phyloP scores from a whole-genome alignment of 2,329 filamentous ascomycete species.

The Plectosphaerella sp. region DNA sequence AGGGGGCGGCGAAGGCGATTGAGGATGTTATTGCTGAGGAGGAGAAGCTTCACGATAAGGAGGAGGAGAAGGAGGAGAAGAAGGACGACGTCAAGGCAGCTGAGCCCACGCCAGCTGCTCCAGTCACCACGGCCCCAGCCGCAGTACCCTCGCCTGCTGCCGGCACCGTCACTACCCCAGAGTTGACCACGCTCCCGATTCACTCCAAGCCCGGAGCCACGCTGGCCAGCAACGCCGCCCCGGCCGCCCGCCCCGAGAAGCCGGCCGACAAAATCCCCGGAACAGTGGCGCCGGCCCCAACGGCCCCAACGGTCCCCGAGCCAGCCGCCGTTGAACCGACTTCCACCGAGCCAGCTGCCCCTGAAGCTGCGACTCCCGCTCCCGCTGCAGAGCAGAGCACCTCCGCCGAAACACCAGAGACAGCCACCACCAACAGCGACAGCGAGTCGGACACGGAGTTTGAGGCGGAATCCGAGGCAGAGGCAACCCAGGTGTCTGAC shows the following conservation, averaged over 20 bases:
- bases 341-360: not conserved
- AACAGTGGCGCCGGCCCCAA: no score
- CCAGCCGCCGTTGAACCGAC: not conserved
- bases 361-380: not conserved
- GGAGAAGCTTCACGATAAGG: constrained; percentile 3
- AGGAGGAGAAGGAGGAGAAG: constrained; percentile 14
- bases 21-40: constrained; percentile 3
- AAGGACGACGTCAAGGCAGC: constrained; percentile 9
- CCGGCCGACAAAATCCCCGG: no score
- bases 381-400: constrained; percentile 1
- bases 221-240: no score
- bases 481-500: not conserved
- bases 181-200: not conserved
- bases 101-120: not conserved
- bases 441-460: not conserved
- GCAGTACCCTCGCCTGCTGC: not conserved
- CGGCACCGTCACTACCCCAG: not conserved
- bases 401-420: not conserved
- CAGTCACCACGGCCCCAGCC: not conserved
- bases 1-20: constrained; percentile 14
- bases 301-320: no score
- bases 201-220: not conserved
- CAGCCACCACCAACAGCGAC: not conserved
- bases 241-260: no score
- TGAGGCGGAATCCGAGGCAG: constrained; percentile 5